phyloP scores from a whole-genome alignment of 331 rosid species.

The Acacia concinna region DNA sequence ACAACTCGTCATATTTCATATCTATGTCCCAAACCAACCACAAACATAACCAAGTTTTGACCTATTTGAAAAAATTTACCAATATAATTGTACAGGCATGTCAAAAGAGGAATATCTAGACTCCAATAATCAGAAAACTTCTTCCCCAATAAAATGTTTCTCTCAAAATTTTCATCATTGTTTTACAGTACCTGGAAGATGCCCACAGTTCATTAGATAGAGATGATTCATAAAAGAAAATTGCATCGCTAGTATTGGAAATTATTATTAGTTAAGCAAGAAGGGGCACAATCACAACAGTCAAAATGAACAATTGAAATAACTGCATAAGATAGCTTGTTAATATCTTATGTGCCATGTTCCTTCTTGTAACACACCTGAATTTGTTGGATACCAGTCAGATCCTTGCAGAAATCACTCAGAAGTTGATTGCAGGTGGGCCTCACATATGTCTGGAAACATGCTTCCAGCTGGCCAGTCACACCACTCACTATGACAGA shows the following conservation, averaged over 20 bases:
- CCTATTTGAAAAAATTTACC: not conserved
- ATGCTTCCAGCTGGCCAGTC: conserved; percentile 89
- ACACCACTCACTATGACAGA: conserved; percentile 88
- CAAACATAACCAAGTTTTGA: not conserved
- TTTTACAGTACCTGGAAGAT: not conserved
- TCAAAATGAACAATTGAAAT: conserved; percentile 13
- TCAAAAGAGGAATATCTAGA: not conserved
- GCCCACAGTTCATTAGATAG: conserved; percentile 5
- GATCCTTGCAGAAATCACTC: conserved; percentile 92
- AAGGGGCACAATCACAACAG: not conserved
- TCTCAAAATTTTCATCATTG: not conserved
- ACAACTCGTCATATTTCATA: not conserved
- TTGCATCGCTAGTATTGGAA: not conserved
- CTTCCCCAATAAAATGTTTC: not conserved
- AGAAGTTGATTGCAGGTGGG: conserved; percentile 82
- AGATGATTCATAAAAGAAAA: not conserved
- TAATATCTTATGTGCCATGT: conserved; percentile 11
- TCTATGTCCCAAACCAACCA: not conserved
- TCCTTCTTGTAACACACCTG: conserved; percentile 58
- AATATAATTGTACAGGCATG: not conserved
- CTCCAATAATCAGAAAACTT: not conserved
- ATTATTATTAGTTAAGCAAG: conserved; percentile 6
- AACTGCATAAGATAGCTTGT: not conserved
- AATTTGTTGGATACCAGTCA: conserved; percentile 86
- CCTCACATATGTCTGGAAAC: conserved; percentile 91